Percentiles rank a stretch among this genome's conserved stretches.
Conservation (phyloP, 495 filamentous ascomycete species). For the Penicillium ochrochloron region DNA sequence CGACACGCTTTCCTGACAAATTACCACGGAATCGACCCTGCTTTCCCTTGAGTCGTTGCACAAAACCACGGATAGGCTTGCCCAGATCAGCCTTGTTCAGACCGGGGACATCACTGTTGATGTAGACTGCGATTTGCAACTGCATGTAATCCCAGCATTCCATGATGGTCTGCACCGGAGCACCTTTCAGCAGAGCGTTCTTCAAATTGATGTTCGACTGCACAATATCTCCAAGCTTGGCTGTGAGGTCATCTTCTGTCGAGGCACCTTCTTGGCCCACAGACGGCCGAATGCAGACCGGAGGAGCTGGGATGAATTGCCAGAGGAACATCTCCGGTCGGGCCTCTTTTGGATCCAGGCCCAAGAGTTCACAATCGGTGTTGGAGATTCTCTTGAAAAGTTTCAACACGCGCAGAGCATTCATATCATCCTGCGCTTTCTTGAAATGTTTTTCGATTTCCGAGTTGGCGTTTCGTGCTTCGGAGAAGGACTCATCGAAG, state of each 20-base stretch:
- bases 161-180: constrained; percentile 86
- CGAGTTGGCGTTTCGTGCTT: constrained; percentile 70
- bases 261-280: constrained; percentile 89
- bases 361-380: constrained; percentile 86
- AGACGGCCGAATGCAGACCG: constrained; percentile 90
- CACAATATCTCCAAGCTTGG: constrained; percentile 91
- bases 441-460: constrained; percentile 90
- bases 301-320: constrained; percentile 93
- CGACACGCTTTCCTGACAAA: constrained; percentile 95
- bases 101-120: constrained; percentile 95
- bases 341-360: constrained; percentile 82
- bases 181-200: constrained; percentile 76
- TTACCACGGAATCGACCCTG: constrained; percentile 97
- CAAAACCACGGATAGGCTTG: constrained; percentile 88
- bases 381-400: constrained; percentile 87
- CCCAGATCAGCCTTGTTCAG: constrained; percentile 74
- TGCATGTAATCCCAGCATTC: constrained; percentile 98
- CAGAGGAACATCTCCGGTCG: constrained; percentile 97
- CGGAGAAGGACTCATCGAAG: constrained; percentile 82
- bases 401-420: constrained; percentile 85
- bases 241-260: constrained; percentile 95
- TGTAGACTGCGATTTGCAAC: constrained; percentile 92
- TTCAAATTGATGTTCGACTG: constrained; percentile 84
- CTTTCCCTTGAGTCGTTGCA: constrained; percentile 94
- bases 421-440: constrained; percentile 92